Evolutionary conservation across 371 early-diverging fungal genomes (phyloP), one percentile per base, ranked within the genome.

Genomic region (Apophysomyces trapeziformis): DNA sequence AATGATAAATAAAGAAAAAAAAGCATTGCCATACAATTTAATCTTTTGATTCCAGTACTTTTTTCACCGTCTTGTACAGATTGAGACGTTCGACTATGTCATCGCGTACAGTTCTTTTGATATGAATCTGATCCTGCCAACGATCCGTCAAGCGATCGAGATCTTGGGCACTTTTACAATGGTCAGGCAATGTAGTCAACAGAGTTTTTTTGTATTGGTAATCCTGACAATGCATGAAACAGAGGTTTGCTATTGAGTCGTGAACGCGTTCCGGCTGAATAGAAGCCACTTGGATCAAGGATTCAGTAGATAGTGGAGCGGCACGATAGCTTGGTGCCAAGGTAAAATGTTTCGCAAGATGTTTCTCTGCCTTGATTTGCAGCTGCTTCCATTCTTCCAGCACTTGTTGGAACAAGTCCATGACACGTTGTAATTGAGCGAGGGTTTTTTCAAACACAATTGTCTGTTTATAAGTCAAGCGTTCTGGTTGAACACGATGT

Each of bases 301-400:
- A 58, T 39, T 65, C 66, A 6, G 66, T 65, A n/a, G 66, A 65
- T 13, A 64, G 57, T 32, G 64, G 57, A 39, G 39, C 43, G n/a
- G 58, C 66, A 38, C 46, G 38, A 38, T 39, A 5, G 21, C 11
- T 45, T 2, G 5, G 35, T 5, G 54, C 38, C 32, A 47, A 13
- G 37, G 64, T 12, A 12, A 18, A 13, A 38, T 18, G 16, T 57
- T 63, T 63, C 4, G 59, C 41, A 2, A 65, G 11, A 21, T 41
- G 50, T 7, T 65, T 65, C 9, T 38, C 35, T 1, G 50, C 45
- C 12, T 65, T 60, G 12, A 5, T 18, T 46, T 65, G 60, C 32
- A 65, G 38, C 21, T n/a, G 37, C 18, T 65, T 45, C 18, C 58
- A 38, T 18, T 65, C 66, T 13, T 38, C 41, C 16, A 65, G 16